Evolutionary conservation across 1,284 basidiomycete species (phyloP).

Genomic region (Papiliotrema laurentii): DNA sequence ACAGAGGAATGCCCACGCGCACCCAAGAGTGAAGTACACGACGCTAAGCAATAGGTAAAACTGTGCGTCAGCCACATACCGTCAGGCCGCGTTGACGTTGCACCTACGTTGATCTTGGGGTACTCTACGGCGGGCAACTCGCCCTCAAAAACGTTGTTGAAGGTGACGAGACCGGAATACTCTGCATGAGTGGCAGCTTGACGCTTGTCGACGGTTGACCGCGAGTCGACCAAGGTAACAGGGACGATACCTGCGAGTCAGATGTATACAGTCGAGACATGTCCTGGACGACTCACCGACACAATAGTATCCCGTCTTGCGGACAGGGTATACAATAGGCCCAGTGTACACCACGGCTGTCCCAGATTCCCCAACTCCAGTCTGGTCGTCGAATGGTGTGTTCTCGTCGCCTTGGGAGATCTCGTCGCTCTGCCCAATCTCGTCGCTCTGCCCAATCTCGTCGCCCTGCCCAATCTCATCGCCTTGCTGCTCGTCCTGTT

Average conservation of each 20-base stretch:
- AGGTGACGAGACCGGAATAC: slow-evolving; percentile 76
- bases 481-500: slow-evolving; percentile 3
- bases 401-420: neutral
- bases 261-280: slow-evolving; percentile 1
- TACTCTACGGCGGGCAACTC: slow-evolving; percentile 89
- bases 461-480: neutral
- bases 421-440: too few relatives aligned
- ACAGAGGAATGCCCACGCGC: slow-evolving; percentile 79
- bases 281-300: slow-evolving; percentile 61
- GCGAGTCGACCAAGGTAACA: slow-evolving; percentile 58
- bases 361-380: neutral
- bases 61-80: slow-evolving; percentile 48
- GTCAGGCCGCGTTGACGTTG: too few relatives aligned
- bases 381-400: neutral
- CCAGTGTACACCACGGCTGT: slow-evolving; percentile 26
- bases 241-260: slow-evolving; percentile 67
- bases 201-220: slow-evolving; percentile 17
- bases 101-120: slow-evolving; percentile 88
- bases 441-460: neutral
- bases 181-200: slow-evolving; percentile 60
- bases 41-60: slow-evolving; percentile 84
- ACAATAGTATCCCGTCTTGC: slow-evolving; percentile 90
- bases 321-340: slow-evolving; percentile 67
- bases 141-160: slow-evolving; percentile 84
- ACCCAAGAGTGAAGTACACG: slow-evolving; percentile 65